These are phyloP conservation scores for Cubamyces lactineus DNA, from an alignment of 768 basidiomycete genomes.

Conservation along the genomic window DNA sequence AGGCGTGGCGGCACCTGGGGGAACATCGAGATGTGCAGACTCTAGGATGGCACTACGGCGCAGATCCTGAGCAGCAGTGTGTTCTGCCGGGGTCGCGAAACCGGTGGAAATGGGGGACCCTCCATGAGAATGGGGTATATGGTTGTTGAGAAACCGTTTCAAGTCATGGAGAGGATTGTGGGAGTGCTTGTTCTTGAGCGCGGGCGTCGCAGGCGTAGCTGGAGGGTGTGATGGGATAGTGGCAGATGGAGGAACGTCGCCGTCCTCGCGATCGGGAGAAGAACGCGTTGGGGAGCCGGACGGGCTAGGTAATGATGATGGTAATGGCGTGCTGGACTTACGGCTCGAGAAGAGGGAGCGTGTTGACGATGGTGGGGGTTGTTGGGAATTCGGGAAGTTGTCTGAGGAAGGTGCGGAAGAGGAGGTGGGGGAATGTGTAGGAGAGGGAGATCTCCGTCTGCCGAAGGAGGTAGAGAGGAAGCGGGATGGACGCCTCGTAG, in stretches of 20 bases:
- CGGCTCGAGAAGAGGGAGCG: constrained; percentile 29
- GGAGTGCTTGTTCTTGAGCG: constrained; percentile 41
- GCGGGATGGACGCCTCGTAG: constrained; percentile 32
- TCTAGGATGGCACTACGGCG: constrained; percentile 41
- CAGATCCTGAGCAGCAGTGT: constrained; percentile 38
- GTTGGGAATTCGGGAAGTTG: constrained; percentile 13
- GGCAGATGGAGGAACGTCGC: constrained; percentile 12
- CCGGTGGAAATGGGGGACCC: constrained; percentile 29
- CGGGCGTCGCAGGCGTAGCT: constrained; percentile 14
- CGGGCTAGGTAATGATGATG: constrained; percentile 22
- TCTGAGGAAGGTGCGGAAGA: constrained; percentile 23
- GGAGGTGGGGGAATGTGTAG: constrained; percentile 25
- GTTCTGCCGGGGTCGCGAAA: constrained; percentile 29
- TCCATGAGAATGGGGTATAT: constrained; percentile 63
- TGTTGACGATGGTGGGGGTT: constrained; percentile 25
- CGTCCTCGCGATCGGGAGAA: constrained; percentile 19
- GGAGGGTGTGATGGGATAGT: constrained; percentile 5
- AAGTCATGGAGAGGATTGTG: constrained; percentile 88
- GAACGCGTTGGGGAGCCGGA: constrained; percentile 18
- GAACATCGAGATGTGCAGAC: constrained; percentile 38
- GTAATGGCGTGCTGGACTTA: constrained; percentile 25
- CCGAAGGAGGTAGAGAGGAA: constrained; percentile 34
- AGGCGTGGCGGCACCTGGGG: constrained; percentile 31
- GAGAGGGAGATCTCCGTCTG: constrained; percentile 35
- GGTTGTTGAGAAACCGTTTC: constrained; percentile 93